Conservation (phyloP, 2,329 filamentous ascomycete genomes). For the Hypoxylon sp. region DNA sequence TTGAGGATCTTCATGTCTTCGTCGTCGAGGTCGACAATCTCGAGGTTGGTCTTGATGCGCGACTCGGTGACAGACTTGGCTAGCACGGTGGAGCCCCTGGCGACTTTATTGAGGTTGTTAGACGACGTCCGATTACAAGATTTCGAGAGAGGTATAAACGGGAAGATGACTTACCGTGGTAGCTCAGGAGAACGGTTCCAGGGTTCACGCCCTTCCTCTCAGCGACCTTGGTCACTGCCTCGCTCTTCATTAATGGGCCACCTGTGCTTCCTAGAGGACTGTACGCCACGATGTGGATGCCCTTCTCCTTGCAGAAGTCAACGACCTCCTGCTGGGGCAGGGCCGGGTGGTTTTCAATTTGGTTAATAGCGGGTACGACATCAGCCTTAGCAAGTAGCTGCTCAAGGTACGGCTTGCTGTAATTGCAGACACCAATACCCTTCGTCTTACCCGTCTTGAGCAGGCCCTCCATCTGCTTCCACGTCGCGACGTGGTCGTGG, state of each 20-base stretch:
- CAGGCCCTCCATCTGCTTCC: conserved; percentile 81
- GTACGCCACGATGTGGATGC: conserved; percentile 81
- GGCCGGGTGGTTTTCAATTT: conserved; percentile 81
- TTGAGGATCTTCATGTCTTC: conserved; percentile 72
- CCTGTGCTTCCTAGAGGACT: conserved; percentile 75
- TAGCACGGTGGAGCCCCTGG: conserved; percentile 77
- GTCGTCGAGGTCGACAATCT: conserved; percentile 74
- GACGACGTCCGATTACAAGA: conserved; percentile 11
- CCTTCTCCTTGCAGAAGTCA: conserved; percentile 76
- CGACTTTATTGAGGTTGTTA: conserved; percentile 62
- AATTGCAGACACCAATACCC: conserved; percentile 71
- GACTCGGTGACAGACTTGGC: conserved; percentile 79
- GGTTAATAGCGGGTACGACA: conserved; percentile 76
- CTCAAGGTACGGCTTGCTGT: conserved; percentile 69
- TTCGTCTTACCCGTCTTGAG: conserved; percentile 70
- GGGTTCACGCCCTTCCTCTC: conserved; percentile 73
- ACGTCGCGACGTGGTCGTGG: conserved; percentile 81
- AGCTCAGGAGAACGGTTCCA: conserved; percentile 77
- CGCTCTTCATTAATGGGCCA: conserved; percentile 74
- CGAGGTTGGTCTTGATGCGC: conserved; percentile 78
- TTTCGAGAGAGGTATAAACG: neutral
- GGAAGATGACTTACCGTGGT: conserved; percentile 70
- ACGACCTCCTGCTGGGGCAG: conserved; percentile 81
- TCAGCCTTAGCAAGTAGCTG: conserved; percentile 65
- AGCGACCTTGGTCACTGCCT: conserved; percentile 73